Evolutionary conservation across 495 filamentous ascomycete species (phyloP), one percentile per base, ranked within the genome.

Genomic region (Xeromyces bisporus): DNA sequence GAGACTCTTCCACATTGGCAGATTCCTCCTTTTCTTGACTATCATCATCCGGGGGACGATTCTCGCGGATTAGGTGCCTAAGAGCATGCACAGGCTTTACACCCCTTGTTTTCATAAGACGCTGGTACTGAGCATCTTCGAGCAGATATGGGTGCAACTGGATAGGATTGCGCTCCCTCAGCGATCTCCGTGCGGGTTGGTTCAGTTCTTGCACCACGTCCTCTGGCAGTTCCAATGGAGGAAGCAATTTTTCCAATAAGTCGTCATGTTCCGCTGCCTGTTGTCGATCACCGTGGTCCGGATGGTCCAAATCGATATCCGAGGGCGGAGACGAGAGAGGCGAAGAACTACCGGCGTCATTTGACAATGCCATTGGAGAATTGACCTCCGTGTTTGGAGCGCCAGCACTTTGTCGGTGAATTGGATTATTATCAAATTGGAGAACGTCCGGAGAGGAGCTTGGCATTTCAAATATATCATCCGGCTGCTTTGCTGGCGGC

Each of bases 101-200:
- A 0, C 77, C 77, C 25, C 72, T 54, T 4, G 66, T 66, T 32
- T 65, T 71, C 46, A 80, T 64, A 6, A 61, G 56, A 6, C 44
- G 64, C 13, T 62, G 58, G 44, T 83, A 81, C 34, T 68, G 67
- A n/a, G 64, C 75, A 40, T 64, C 64, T 41, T 85, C 79, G 3
- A 78, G 42, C 1, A 68, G 47, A 44, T 82, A 85, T 0, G 79
- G 79, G 39, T 80, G 75, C 30, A 81, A 50, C 43, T 86, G 80
- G 18, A 81, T 81, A 2, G 77, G 69, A 33, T 80, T 82, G 32
- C 80, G 63, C 15, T 76, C 66, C 17, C 80, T 64, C 10, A 86
- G 49, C 16, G 57, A 67, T 28, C 60, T 48, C 31, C 49, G 43
- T 15, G 31, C 39, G 26, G 55, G 55, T 14, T 48, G 50, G 27